Evolutionary conservation across 2,329 filamentous ascomycete species (phyloP).

Genomic region (Aspergillus costaricaensis): DNA sequence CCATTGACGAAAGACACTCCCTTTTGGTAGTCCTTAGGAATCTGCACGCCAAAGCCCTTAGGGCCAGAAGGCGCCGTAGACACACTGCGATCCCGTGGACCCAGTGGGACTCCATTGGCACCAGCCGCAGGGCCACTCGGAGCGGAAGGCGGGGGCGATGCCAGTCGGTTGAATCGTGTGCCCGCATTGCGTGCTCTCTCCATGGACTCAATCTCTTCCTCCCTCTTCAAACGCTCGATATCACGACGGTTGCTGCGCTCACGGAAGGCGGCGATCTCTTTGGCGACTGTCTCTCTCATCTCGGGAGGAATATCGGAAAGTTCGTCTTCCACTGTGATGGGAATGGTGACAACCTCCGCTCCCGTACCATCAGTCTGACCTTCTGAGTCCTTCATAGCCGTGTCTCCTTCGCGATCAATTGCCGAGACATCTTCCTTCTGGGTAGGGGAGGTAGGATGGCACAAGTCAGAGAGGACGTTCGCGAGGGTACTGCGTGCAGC

Average conservation of each 20-base stretch:
- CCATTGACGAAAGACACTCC: conserved; percentile 83
- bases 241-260: conserved; percentile 88
- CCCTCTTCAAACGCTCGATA: conserved; percentile 78
- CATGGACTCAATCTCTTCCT: conserved; percentile 88
- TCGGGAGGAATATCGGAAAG: conserved; percentile 92
- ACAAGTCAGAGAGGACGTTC: conserved; percentile 68
- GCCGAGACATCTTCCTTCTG: conserved; percentile 49
- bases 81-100: conserved; percentile 67
- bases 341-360: conserved; percentile 86
- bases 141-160: conserved; percentile 67
- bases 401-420: conserved; percentile 67
- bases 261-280: conserved; percentile 90
- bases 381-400: conserved; percentile 66
- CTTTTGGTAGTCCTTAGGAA: conserved; percentile 72
- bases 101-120: conserved; percentile 75
- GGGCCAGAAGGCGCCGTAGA: conserved; percentile 75
- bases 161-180: conserved; percentile 64
- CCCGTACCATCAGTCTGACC: conserved; percentile 59
- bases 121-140: conserved; percentile 64
- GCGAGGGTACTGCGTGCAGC: conserved; percentile 68
- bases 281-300: conserved; percentile 91
- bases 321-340: conserved; percentile 85
- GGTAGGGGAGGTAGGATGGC: conserved; percentile 62
- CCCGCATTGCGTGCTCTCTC: conserved; percentile 74
- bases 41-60: conserved; percentile 62